Evolutionary conservation across 352 stramenopile genomes (phyloP).

Genomic region (Phytophthora pini): DNA sequence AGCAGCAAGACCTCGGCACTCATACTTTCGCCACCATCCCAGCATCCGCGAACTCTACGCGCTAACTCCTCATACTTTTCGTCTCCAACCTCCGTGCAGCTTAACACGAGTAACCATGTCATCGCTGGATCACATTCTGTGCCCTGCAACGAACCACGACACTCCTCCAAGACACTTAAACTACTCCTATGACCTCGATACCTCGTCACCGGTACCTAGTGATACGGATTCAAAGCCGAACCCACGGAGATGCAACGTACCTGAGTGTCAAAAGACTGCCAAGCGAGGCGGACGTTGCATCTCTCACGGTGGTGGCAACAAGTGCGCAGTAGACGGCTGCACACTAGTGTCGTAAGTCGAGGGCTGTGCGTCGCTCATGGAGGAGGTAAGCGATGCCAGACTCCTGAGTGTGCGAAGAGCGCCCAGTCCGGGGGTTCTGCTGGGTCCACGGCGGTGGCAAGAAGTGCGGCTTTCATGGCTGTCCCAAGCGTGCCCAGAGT

Average conservation of each 20-base stretch:
- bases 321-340: slow-evolving; percentile 53
- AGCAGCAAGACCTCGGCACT: neutral
- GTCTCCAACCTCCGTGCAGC: neutral
- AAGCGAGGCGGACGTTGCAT: slow-evolving; percentile 60
- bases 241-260: slow-evolving; percentile 38
- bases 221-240: slow-evolving; percentile 9
- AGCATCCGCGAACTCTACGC: slow-evolving; percentile 1
- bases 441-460: slow-evolving; percentile 65
- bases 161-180: neutral
- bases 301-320: slow-evolving; percentile 56
- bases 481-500: slow-evolving; percentile 54
- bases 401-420: slow-evolving; percentile 32
- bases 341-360: slow-evolving; percentile 58
- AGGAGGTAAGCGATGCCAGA: slow-evolving; percentile 55
- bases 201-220: neutral
- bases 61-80: slow-evolving; percentile 3
- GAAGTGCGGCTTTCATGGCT: slow-evolving; percentile 53
- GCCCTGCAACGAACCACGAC: neutral
- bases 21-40: neutral
- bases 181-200: neutral
- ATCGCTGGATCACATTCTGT: slow-evolving; percentile 27
- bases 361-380: slow-evolving; percentile 64
- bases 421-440: slow-evolving; percentile 46
- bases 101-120: slow-evolving; percentile 14
- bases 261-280: slow-evolving; percentile 50